Evolutionary conservation across 2,329 filamentous ascomycete species (phyloP), one percentile per base, ranked within the genome.

Genomic region (Immersiporthe knoxdaviesiana): DNA sequence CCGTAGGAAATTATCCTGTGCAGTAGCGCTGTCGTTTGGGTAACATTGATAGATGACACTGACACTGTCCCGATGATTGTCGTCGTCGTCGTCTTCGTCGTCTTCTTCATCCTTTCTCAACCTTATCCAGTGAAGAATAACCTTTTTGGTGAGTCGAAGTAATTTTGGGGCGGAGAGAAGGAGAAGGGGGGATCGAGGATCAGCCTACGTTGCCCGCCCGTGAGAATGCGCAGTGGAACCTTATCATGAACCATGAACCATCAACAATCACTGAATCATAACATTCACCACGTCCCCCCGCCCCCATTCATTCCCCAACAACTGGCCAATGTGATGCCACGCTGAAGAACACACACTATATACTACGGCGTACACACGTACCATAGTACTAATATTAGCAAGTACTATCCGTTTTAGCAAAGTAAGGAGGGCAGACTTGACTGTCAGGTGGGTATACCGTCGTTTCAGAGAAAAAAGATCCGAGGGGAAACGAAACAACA

Each of bases 181-280:
- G 41, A 4, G 41, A 35, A 35, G 35, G 8, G 4, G 35, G 35
- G 8, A n/a, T n/a, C 35, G 35, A 35, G 6, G 58, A 47, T 32
- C 58, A 69, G 50, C 61, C 68, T 64, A 69, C 68, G 68, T 59
- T 58, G 64, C 64, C 44, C 44, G 44, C 44, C 44, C 50, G 64
- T 41, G 54, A 47, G 47, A 59, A 32, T 61, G 68, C 50, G 68
- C 41, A 39, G 68, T 67, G 52, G 58, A 67, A 69, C 59, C 68
- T 66, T 63, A 41, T 37, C 35, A 59, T 58, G 54, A 64, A 68
- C 60, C 66, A 68, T 63, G 30, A 32, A 14, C 58, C 30, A 60
- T 14, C 58, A 60, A 60, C 52, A 56, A 56, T 32, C 52, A 30
- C 52, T 18, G 52, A 30, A 56, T 56, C 52, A 56, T 30, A 56